A percentile compares a stretch with the other conserved stretches of the same genome.
phyloP scores from a whole-genome alignment of 2,329 filamentous ascomycete species.

The Leptodontidium sp. region DNA sequence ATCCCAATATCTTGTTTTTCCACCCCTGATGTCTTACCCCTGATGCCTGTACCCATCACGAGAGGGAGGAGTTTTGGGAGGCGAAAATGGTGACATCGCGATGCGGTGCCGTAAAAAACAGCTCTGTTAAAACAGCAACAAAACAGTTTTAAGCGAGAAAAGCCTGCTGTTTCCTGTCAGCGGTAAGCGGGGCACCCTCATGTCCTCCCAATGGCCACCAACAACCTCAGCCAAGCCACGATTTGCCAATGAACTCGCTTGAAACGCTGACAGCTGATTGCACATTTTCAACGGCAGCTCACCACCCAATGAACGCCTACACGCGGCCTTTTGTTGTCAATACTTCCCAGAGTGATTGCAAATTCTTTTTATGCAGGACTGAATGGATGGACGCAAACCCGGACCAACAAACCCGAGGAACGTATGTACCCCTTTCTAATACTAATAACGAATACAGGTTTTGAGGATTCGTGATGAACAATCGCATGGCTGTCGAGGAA shows the following conservation, averaged over 20 bases:
- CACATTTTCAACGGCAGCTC: not conserved
- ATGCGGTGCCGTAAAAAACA: not conserved
- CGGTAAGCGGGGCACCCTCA: not conserved
- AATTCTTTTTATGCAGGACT: no score
- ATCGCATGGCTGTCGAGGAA: not conserved
- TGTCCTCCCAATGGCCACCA: not conserved
- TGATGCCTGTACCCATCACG: conserved; percentile 16
- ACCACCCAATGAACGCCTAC: not conserved
- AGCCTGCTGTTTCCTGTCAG: not conserved
- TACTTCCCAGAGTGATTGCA: not conserved
- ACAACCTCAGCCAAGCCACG: not conserved
- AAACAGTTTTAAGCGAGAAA: conserved; percentile 17
- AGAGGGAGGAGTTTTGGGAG: not conserved
- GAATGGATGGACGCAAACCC: no score
- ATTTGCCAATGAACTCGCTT: not conserved
- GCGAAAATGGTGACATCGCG: not conserved
- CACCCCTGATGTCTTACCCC: not conserved
- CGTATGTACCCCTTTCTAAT: no score
- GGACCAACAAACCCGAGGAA: no score
- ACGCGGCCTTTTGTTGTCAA: not conserved
- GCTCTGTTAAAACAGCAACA: conserved; percentile 27
- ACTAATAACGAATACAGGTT: no score
- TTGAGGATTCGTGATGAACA: not conserved
- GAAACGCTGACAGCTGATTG: not conserved
- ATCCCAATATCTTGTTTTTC: not conserved